phyloP scores from a whole-genome alignment of 2,329 filamentous ascomycete genomes.

The Alternaria sp. region DNA sequence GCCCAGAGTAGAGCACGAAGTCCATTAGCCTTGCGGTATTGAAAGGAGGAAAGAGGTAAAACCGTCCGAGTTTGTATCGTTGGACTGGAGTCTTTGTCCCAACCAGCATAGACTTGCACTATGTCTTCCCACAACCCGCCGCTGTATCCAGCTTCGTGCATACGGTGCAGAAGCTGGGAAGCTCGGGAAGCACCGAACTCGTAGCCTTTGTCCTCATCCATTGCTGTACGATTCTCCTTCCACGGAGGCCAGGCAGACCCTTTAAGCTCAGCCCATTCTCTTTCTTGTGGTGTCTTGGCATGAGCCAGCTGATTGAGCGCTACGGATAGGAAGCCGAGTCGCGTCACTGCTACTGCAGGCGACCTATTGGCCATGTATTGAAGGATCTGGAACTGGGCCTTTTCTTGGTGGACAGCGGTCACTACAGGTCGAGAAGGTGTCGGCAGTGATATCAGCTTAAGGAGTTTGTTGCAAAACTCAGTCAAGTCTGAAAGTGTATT shows the following conservation, averaged over 20 bases:
- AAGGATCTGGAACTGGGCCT: slow-evolving; percentile 65
- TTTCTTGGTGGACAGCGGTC: slow-evolving; percentile 60
- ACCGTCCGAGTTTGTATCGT: slow-evolving; percentile 67
- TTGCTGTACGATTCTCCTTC: slow-evolving; percentile 68
- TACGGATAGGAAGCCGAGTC: slow-evolving; percentile 65
- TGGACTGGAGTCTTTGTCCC: slow-evolving; percentile 69
- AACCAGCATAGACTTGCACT: slow-evolving; percentile 65
- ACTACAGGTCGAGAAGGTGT: slow-evolving; percentile 59
- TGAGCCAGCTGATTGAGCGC: slow-evolving; percentile 65
- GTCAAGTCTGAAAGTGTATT: slow-evolving; percentile 38
- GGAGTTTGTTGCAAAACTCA: slow-evolving; percentile 58
- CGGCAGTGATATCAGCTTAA: slow-evolving; percentile 60
- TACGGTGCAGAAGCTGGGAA: slow-evolving; percentile 62
- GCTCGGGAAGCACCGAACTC: slow-evolving; percentile 66
- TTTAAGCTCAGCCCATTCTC: slow-evolving; percentile 66
- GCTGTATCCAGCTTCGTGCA: slow-evolving; percentile 67
- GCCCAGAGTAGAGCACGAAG: slow-evolving; percentile 58
- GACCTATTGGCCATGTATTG: slow-evolving; percentile 63
- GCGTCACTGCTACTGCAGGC: slow-evolving; percentile 64
- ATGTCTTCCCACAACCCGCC: slow-evolving; percentile 61
- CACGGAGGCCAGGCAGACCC: slow-evolving; percentile 70
- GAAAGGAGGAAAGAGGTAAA: slow-evolving; percentile 35
- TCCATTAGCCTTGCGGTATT: slow-evolving; percentile 6
- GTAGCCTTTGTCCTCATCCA: slow-evolving; percentile 65
- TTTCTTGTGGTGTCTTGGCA: slow-evolving; percentile 63